phyloP scores from a whole-genome alignment of 139 green algal genomes.

The Pleodorina starrii region DNA sequence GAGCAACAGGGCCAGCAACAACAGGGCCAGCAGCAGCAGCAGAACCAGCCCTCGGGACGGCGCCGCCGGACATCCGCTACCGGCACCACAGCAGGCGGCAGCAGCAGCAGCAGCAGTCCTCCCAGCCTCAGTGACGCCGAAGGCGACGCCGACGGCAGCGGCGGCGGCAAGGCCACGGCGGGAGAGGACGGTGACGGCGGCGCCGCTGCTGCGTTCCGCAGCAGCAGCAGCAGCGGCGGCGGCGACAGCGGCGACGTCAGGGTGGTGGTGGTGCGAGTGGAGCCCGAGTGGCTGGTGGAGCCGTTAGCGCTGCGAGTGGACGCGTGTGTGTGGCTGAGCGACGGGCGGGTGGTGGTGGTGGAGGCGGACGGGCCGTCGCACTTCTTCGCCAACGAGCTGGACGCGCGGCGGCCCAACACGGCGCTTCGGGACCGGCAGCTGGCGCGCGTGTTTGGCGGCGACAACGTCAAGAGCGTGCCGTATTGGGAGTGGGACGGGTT shows the following conservation, averaged over 20 bases:
- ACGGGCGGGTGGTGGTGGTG: conserved; percentile 1
- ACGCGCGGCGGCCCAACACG: not conserved
- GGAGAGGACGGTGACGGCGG: not conserved
- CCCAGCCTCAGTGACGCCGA: not conserved
- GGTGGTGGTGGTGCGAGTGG: not conserved
- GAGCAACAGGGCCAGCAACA: not conserved
- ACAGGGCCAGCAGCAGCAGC: too few species aligned
- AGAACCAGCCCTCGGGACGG: too few species aligned
- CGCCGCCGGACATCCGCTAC: too few species aligned
- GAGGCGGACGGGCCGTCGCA: conserved; percentile 11
- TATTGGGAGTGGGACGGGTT: conserved; percentile 13
- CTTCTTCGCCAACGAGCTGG: not conserved
- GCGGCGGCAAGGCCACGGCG: too few species aligned
- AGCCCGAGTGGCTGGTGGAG: conserved; percentile 28
- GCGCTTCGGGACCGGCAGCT: conserved; percentile 16
- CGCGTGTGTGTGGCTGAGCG: conserved; percentile 10
- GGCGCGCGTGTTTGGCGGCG: not conserved
- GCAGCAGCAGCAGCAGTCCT: not conserved
- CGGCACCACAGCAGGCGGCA: too few species aligned
- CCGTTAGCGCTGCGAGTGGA: not conserved
- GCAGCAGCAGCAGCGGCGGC: too few species aligned
- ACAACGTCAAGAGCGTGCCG: conserved; percentile 12
- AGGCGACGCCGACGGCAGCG: not conserved
- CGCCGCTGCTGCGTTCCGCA: too few species aligned
- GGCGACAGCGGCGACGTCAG: too few species aligned